A percentile compares a stretch with the other conserved stretches of the same genome.
Conservation (phyloP, 169 alveolate genomes). For the Fabrea salina region DNA sequence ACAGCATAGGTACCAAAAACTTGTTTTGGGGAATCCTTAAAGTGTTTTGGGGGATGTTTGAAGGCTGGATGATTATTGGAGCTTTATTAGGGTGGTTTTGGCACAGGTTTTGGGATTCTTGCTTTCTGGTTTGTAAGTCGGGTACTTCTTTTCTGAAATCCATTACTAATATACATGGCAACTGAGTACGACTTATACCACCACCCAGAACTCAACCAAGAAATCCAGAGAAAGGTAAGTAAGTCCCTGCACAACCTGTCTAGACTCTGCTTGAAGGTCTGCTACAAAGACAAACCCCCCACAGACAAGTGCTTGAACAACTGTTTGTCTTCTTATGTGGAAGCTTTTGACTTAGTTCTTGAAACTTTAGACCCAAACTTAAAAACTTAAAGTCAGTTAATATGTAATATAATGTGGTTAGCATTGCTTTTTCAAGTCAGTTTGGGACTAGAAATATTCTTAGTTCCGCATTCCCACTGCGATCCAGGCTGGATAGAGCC, state of each 20-base stretch:
- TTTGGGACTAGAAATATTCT: not conserved
- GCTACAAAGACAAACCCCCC: not conserved
- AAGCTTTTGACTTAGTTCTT: constrained; percentile 15
- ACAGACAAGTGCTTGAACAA: not conserved
- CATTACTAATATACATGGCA: constrained; percentile 1
- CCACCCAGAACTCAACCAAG: not conserved
- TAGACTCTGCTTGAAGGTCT: not conserved
- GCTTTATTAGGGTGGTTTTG: not conserved
- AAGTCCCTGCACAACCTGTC: constrained; percentile 1
- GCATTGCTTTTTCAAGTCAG: not conserved
- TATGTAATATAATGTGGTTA: too few species aligned
- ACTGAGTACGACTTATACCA: constrained; percentile 20
- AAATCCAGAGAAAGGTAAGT: not conserved
- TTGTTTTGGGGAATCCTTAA: not conserved
- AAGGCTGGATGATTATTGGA: constrained; percentile 13
- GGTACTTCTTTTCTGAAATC: not conserved
- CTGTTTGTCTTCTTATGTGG: not conserved
- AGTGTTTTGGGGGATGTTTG: too few species aligned
- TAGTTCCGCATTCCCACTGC: constrained; percentile 84
- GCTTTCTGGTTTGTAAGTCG: not conserved
- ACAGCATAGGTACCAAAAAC: constrained; percentile 4
- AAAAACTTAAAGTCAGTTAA: too few species aligned
- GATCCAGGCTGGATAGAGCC: constrained; percentile 88
- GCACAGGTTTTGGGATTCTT: not conserved
- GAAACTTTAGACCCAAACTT: too few species aligned